These are phyloP conservation scores for Calocera viscosa DNA, from an alignment of 768 basidiomycete genomes.

Conservation along the genomic window DNA sequence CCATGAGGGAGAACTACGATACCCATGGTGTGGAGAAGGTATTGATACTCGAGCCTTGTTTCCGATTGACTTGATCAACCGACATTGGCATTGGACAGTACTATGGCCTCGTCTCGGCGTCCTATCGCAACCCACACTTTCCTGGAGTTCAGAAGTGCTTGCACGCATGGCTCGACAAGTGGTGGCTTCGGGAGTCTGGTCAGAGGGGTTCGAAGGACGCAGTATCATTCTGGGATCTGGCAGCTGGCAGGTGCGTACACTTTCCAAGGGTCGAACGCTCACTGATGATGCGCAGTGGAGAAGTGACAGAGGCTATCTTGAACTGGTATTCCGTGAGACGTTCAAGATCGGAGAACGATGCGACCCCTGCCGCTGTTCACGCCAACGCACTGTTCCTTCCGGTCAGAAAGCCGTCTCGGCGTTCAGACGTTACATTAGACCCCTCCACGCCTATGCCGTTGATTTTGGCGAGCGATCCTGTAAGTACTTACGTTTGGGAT, in stretches of 20 bases:
- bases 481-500: conserved; percentile 23
- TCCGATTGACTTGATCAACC: not conserved
- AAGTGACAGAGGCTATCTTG: conserved; percentile 45
- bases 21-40: conserved; percentile 51
- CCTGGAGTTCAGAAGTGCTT: conserved; percentile 49
- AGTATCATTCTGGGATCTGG: conserved; percentile 46
- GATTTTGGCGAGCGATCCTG: conserved; percentile 38
- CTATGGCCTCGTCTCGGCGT: conserved; percentile 50
- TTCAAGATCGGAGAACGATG: not conserved
- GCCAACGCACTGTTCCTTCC: conserved; percentile 18
- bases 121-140: conserved; percentile 63
- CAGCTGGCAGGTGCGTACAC: conserved; percentile 31
- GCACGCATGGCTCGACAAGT: conserved; percentile 39
- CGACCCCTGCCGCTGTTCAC: conserved; percentile 13
- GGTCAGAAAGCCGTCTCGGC: conserved; percentile 23
- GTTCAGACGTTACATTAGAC: conserved; percentile 26
- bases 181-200: conserved; percentile 24
- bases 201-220: conserved; percentile 23
- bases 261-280: not conserved
- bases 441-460: conserved; percentile 29
- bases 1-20: conserved; percentile 42
- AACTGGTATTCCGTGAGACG: conserved; percentile 44
- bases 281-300: conserved; percentile 36
- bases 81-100: conserved; percentile 31
- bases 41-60: conserved; percentile 13